Evolutionary conservation across 345 rosid species (phyloP).

Genomic region (Salix udensis): DNA sequence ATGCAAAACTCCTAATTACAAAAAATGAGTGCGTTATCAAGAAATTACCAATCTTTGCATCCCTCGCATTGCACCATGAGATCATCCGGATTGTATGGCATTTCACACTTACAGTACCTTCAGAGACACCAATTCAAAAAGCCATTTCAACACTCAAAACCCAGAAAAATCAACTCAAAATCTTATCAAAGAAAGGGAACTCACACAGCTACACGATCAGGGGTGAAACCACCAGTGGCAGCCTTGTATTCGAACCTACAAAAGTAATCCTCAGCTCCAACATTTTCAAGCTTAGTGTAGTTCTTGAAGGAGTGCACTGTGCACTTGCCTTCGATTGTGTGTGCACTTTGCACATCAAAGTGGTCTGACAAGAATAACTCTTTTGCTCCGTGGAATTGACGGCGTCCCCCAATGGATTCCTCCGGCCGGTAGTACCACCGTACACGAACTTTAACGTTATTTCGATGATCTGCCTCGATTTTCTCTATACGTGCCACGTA

Average conservation of each 20-base stretch:
- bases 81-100: constrained; percentile 87
- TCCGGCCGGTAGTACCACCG: constrained; percentile 86
- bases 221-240: constrained; percentile 73
- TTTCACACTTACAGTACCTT: constrained; percentile 88
- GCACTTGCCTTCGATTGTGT: constrained; percentile 82
- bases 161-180: background rate
- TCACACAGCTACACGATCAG: constrained; percentile 87
- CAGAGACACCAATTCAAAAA: constrained; percentile 16
- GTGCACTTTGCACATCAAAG: constrained; percentile 69
- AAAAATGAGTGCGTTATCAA: background rate
- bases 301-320: constrained; percentile 74
- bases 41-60: constrained; percentile 77
- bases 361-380: constrained; percentile 80
- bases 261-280: constrained; percentile 79
- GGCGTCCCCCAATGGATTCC: constrained; percentile 83
- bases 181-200: constrained; percentile 21
- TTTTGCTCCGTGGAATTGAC: constrained; percentile 83
- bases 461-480: constrained; percentile 73
- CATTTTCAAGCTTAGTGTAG: constrained; percentile 79
- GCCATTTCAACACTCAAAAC: background rate
- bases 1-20: background rate
- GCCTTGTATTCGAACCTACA: constrained; percentile 82
- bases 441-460: constrained; percentile 68
- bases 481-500: constrained; percentile 82
- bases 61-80: constrained; percentile 87